phyloP scores from a whole-genome alignment of 805 yeast genomes.

The Metschnikowia drakensbergensis region DNA sequence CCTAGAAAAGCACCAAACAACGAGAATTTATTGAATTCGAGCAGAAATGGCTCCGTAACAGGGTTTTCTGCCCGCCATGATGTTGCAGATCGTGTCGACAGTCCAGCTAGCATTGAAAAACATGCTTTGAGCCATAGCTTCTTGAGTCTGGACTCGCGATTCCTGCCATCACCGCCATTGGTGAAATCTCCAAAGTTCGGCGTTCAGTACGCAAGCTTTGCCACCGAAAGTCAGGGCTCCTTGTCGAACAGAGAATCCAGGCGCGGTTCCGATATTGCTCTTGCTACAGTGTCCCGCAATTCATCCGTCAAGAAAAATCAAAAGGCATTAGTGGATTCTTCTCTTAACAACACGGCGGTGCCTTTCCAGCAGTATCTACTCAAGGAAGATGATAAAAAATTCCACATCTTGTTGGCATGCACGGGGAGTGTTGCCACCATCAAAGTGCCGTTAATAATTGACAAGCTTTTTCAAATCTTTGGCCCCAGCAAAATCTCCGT shows the following conservation, averaged over 20 bases:
- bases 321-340: conserved; percentile 54
- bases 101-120: conserved; percentile 8
- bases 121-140: background rate
- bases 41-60: conserved; percentile 11
- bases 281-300: conserved; percentile 8
- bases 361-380: conserved; percentile 72
- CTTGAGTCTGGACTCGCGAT: conserved; percentile 6
- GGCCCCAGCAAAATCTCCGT: conserved; percentile 67
- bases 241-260: conserved; percentile 10
- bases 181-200: conserved; percentile 5
- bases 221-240: background rate
- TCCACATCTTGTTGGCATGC: conserved; percentile 86
- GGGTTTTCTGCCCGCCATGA: conserved; percentile 6
- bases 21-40: conserved; percentile 6
- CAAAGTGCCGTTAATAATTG: conserved; percentile 85
- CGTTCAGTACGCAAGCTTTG: background rate
- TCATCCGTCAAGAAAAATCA: conserved; percentile 30
- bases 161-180: conserved; percentile 13
- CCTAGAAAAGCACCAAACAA: conserved; percentile 11
- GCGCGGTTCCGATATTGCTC: conserved; percentile 14
- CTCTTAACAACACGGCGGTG: conserved; percentile 55
- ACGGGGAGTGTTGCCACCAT: conserved; percentile 97
- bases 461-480: conserved; percentile 76
- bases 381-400: conserved; percentile 71
- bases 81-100: conserved; percentile 8